Percentiles rank a stretch among this genome's conserved stretches.
Conservation (phyloP, 345 rosid genomes). For the Gossypium ekmanianum region DNA sequence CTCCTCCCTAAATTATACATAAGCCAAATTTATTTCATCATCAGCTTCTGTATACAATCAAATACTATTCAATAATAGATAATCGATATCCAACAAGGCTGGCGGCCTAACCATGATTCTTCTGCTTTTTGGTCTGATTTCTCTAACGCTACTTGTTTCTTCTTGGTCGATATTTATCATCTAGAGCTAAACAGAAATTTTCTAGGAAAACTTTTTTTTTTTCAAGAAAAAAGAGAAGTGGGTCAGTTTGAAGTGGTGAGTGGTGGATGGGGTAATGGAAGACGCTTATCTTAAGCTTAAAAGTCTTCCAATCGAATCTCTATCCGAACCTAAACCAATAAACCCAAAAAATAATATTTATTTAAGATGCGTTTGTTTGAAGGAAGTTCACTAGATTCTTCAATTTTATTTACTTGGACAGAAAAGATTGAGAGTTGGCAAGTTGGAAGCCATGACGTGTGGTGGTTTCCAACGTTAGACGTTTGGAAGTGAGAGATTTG, state of each 20-base stretch:
- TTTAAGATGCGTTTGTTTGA: slow-evolving; percentile 14
- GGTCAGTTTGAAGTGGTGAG: slow-evolving; percentile 29
- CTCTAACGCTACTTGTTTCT: slow-evolving; percentile 25
- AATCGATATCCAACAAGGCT: not conserved
- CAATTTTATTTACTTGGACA: slow-evolving; percentile 11
- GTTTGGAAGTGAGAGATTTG: not conserved
- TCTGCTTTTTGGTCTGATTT: slow-evolving; percentile 47
- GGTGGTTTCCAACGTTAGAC: not conserved
- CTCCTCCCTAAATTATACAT: slow-evolving; percentile 37
- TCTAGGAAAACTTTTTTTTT: not conserved
- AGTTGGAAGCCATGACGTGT: not conserved
- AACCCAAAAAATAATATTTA: not conserved
- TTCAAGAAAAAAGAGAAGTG: not conserved
- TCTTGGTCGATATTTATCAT: slow-evolving; percentile 36
- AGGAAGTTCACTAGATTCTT: slow-evolving; percentile 5
- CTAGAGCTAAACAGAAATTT: not conserved
- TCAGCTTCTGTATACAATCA: not conserved
- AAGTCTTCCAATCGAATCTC: slow-evolving; percentile 32
- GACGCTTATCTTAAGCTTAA: slow-evolving; percentile 30
- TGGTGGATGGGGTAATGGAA: slow-evolving; percentile 14
- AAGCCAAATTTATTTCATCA: not conserved
- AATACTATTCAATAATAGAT: not conserved
- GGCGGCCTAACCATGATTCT: slow-evolving; percentile 46
- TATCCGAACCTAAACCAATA: slow-evolving; percentile 28
- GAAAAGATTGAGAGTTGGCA: not conserved